Conservation (phyloP, 1,284 basidiomycete genomes). For the Boletus holoroseus region DNA sequence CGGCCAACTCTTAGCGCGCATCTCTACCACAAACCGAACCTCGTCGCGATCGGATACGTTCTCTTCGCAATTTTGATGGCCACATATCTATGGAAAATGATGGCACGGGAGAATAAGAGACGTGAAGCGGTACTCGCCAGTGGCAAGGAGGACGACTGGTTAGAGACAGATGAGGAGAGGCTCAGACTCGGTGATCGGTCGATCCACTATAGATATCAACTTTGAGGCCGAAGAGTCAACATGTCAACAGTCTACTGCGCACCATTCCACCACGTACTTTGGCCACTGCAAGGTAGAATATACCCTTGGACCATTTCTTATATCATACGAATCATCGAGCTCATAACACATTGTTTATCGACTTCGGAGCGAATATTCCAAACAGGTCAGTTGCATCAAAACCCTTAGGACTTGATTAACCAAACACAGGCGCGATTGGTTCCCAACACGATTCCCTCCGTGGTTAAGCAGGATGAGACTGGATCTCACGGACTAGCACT, state of each 20-base stretch:
- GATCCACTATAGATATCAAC: constrained; percentile 36
- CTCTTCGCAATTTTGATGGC: constrained; percentile 46
- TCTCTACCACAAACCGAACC: constrained; percentile 54
- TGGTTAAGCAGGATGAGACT: no score
- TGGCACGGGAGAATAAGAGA: constrained; percentile 48
- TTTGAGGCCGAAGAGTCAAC: constrained; percentile 16
- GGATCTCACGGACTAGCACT: background rate
- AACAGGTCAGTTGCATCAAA: background rate
- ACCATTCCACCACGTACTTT: background rate
- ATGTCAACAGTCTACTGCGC: background rate
- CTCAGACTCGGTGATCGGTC: constrained; percentile 35
- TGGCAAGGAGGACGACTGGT: constrained; percentile 5
- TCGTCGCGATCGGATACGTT: constrained; percentile 56
- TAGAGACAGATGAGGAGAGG: constrained; percentile 24
- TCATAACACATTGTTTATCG: background rate
- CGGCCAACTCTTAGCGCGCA: constrained; percentile 43
- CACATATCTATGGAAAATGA: constrained; percentile 45
- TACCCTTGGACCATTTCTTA: background rate
- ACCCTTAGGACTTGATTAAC: background rate
- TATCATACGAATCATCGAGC: background rate
- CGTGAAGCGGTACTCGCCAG: constrained; percentile 33
- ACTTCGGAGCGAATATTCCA: background rate
- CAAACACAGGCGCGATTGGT: background rate
- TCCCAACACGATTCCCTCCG: no score
- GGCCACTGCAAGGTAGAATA: background rate